A percentile compares a stretch with the other conserved stretches of the same genome.
Evolutionary conservation across 1,139 yeast species (phyloP).

Genomic region (Geotrichum klebahnii): DNA sequence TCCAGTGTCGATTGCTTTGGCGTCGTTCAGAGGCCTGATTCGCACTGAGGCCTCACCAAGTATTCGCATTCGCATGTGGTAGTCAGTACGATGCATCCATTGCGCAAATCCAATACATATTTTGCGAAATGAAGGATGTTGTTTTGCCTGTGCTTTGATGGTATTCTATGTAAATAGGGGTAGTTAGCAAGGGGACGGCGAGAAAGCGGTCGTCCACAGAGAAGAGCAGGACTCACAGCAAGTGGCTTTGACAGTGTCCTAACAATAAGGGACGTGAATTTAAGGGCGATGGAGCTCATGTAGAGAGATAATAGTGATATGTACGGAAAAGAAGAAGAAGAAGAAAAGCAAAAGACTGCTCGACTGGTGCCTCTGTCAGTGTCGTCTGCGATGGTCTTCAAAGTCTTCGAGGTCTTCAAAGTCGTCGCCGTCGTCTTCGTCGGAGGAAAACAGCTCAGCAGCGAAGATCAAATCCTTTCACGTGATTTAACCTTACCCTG

Average conservation of each 20-base stretch:
- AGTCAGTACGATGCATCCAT: constrained; percentile 62
- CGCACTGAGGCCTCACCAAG: constrained; percentile 54
- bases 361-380: no score
- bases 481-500: not conserved
- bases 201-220: not conserved
- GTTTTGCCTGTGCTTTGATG: constrained; percentile 71
- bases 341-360: no score
- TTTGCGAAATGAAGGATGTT: constrained; percentile 60
- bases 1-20: constrained; percentile 78
- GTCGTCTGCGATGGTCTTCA: no score
- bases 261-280: constrained; percentile 67
- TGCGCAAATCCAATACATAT: constrained; percentile 73
- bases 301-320: not conserved
- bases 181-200: not conserved
- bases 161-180: constrained; percentile 39
- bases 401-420: no score
- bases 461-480: no score
- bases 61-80: constrained; percentile 57
- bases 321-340: no score
- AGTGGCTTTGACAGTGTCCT: constrained; percentile 81
- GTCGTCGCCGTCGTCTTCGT: no score
- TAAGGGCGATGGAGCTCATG: constrained; percentile 57
- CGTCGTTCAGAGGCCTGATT: constrained; percentile 77
- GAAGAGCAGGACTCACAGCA: constrained; percentile 45
- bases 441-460: no score